phyloP scores from a whole-genome alignment of 768 basidiomycete species.

The Xerocomus brunneocitrinus region DNA sequence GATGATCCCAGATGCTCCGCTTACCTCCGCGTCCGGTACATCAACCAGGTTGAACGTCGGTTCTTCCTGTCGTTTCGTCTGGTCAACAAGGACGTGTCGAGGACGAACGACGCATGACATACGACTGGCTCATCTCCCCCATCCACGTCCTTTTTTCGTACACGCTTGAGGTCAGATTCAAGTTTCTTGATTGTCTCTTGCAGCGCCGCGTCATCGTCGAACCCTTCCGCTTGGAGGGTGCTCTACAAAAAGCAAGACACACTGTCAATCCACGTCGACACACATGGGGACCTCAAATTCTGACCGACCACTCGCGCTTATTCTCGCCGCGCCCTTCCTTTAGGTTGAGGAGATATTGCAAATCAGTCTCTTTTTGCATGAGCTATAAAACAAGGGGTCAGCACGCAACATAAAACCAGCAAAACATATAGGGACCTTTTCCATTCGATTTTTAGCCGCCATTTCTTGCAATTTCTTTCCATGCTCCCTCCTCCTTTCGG shows the following conservation, averaged over 20 bases:
- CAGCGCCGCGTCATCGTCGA: slow-evolving; percentile 72
- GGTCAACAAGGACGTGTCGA: not conserved
- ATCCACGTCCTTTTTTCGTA: slow-evolving; percentile 75
- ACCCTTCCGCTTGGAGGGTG: slow-evolving; percentile 62
- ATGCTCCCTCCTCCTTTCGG: slow-evolving; percentile 82
- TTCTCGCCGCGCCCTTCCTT: slow-evolving; percentile 55
- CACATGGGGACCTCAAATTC: slow-evolving; percentile 14
- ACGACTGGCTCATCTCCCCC: slow-evolving; percentile 62
- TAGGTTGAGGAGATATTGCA: slow-evolving; percentile 60
- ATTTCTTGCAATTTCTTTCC: slow-evolving; percentile 88
- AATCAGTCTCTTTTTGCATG: slow-evolving; percentile 68
- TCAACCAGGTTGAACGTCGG: slow-evolving; percentile 89
- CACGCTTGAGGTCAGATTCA: slow-evolving; percentile 69
- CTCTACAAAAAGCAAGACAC: slow-evolving; percentile 34
- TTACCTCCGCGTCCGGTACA: slow-evolving; percentile 81
- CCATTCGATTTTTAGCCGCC: slow-evolving; percentile 76
- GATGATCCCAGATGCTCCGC: slow-evolving; percentile 3
- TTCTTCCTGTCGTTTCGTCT: slow-evolving; percentile 55
- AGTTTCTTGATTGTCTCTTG: slow-evolving; percentile 85
- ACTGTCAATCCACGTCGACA: not conserved
- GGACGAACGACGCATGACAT: slow-evolving; percentile 6
- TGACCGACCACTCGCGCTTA: slow-evolving; percentile 74
- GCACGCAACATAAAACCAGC: not conserved
- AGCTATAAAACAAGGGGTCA: slow-evolving; percentile 41
- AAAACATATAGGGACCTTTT: slow-evolving; percentile 54